A percentile compares a stretch with the other conserved stretches of the same genome.
These are phyloP conservation scores for Neoboletus brunneissimus DNA, from an alignment of 768 basidiomycete genomes.

Conservation along the genomic window DNA sequence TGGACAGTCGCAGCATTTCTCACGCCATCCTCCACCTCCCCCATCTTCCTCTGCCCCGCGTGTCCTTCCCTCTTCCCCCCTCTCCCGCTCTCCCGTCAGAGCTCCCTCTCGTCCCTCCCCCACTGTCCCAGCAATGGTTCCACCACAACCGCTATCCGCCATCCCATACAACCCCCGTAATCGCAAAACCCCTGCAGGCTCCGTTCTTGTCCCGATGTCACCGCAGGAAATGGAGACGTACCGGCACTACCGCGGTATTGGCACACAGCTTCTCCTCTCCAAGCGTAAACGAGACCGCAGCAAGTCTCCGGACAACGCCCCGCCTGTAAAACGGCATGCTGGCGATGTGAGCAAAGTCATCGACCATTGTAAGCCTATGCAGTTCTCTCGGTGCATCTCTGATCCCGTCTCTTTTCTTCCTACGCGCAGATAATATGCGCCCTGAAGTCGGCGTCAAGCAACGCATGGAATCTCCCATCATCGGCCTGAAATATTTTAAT, in stretches of 20 bases:
- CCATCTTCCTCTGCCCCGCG: constrained; percentile 26
- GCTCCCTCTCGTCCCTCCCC: constrained; percentile 31
- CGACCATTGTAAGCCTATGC: constrained; percentile 60
- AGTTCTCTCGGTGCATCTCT: neutral
- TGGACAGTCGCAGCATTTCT: constrained; percentile 21
- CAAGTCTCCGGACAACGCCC: constrained; percentile 38
- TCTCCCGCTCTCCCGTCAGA: constrained; percentile 27
- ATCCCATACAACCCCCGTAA: constrained; percentile 65
- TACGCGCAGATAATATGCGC: constrained; percentile 75
- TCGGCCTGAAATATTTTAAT: constrained; percentile 96
- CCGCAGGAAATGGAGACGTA: constrained; percentile 59
- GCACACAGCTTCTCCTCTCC: constrained; percentile 46
- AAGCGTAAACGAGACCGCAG: constrained; percentile 53
- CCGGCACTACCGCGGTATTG: constrained; percentile 54
- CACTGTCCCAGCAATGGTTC: constrained; percentile 28
- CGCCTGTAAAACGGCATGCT: constrained; percentile 49
- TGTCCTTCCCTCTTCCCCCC: constrained; percentile 28
- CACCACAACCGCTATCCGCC: constrained; percentile 29
- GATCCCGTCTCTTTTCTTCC: constrained; percentile 2
- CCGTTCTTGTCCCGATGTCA: constrained; percentile 64
- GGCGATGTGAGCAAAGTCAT: constrained; percentile 75
- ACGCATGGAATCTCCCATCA: constrained; percentile 88
- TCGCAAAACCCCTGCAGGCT: constrained; percentile 57
- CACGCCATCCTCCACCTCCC: constrained; percentile 22
- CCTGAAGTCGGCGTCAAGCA: constrained; percentile 87